Base-by-base conservation (phyloP, 108 stramenopile species). In the Cafeteria roenbergensis region DNA sequence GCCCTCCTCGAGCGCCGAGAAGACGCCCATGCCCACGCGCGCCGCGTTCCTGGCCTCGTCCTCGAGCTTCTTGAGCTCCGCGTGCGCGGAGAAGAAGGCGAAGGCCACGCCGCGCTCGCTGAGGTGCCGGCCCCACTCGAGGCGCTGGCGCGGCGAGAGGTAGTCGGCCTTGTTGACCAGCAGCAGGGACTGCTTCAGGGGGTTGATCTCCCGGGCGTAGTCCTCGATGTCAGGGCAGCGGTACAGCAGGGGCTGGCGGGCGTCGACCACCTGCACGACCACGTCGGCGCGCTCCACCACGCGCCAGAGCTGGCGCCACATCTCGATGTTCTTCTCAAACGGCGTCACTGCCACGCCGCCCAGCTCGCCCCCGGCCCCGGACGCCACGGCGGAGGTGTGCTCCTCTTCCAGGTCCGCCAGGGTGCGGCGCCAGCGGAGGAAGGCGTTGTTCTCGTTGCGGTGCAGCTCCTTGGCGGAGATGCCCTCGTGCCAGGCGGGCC, bases 261-360 rank as follows among this genome's bases (percentile, higher is more conserved):
- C 94, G 72, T 99, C 97, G 14, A 99, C 94, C 58, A 99, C 84
- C 68, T 94, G 94, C 27, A 93, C 70, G 53, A 97, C 73, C 55
- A 90, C 81, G 50, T 90, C 81, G 42, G 86, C 88, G 65, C 93
- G 79, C 70, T 99, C 97, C 67, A 93, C 64, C 14, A 96, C 95
- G 24, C 97, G 79, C 97, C 97, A 99, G 12, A 99, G 78, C 78
- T 99, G 97, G 24, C 93, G 72, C 97, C 97, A 99, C 32, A 96
- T 92, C 56, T 99, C 88, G 12, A 99, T 51, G 76, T 99, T 99
- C 84, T 95, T 95, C 80, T 99, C 97, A 76, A 95, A 99, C 1
- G 97, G 97, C 29, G 95, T 99, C 42, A 81, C 72, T 33, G 61
- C 52, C 20, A 56, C n/a, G 31, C 6, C n/a, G 42, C 30, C 2